phyloP scores from a whole-genome alignment of 2,329 filamentous ascomycete genomes.

The Curvularia spicifera region DNA sequence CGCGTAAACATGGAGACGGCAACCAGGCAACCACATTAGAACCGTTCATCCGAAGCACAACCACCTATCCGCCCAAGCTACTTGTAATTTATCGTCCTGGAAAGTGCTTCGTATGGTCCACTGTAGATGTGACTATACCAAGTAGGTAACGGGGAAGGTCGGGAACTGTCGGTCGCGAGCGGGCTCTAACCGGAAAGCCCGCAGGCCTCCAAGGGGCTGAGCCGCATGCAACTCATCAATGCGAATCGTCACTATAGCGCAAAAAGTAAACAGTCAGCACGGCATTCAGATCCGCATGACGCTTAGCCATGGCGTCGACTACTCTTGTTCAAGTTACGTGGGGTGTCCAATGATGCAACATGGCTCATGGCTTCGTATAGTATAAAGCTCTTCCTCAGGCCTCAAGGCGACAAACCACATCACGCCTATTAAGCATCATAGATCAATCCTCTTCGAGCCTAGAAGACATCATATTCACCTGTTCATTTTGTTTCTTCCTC shows the following conservation, averaged over 20 bases:
- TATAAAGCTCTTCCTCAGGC: constrained; percentile 40
- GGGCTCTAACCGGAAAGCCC: constrained; percentile 24
- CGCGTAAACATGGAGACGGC: constrained; percentile 5
- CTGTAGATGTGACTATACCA: constrained; percentile 9
- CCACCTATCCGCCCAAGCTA: constrained; percentile 3
- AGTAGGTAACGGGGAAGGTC: constrained; percentile 10
- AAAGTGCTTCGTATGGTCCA: constrained; percentile 8
- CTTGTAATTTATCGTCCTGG: constrained; percentile 3
- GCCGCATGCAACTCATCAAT: constrained; percentile 23
- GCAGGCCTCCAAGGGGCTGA: constrained; percentile 30
- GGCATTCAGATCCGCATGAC: constrained; percentile 34
- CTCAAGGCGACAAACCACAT: constrained; percentile 11
- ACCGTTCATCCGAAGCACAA: constrained; percentile 7
- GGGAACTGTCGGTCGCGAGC: constrained; percentile 22
- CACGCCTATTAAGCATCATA: constrained; percentile 13
- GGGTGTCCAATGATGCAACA: constrained; percentile 18
- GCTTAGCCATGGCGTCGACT: constrained; percentile 25
- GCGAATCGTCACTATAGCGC: constrained; percentile 33
- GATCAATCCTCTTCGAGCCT: neutral
- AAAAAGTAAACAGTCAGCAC: constrained; percentile 30
- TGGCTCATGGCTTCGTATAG: constrained; percentile 12
- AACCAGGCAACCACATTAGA: constrained; percentile 23
- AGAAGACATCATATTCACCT: neutral
- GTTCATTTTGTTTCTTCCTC: neutral
- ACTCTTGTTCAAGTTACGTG: constrained; percentile 13